phyloP scores from a whole-genome alignment of 2,329 filamentous ascomycete genomes.

The Fusarium poae region DNA sequence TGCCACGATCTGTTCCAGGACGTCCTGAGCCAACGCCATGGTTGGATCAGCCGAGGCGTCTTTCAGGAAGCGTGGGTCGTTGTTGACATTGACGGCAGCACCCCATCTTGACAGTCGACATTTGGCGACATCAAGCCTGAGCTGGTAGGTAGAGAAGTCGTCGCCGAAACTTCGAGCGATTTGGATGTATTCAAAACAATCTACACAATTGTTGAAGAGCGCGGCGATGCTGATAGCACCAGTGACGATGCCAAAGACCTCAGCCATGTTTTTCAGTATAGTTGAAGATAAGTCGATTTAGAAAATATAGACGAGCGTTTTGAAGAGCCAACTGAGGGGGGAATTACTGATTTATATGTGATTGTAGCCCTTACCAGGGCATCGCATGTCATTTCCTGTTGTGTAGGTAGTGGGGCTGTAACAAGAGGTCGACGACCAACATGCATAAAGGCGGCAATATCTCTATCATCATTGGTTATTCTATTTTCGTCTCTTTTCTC shows the following conservation, averaged over 20 bases:
- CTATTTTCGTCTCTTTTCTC: background rate
- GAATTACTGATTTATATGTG: too few relatives aligned
- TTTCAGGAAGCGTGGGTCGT: slow-evolving; percentile 43
- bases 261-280: background rate
- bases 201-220: slow-evolving; percentile 55
- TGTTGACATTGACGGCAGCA: slow-evolving; percentile 49
- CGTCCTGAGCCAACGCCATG: fast-evolving
- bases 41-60: background rate
- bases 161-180: slow-evolving; percentile 52
- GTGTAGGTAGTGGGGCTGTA: background rate
- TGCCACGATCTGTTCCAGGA: background rate
- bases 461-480: background rate
- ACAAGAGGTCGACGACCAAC: background rate
- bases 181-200: slow-evolving; percentile 58
- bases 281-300: background rate
- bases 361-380: too few relatives aligned
- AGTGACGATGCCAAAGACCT: slow-evolving; percentile 42
- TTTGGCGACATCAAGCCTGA: slow-evolving; percentile 52
- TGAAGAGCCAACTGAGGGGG: background rate
- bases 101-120: slow-evolving; percentile 54
- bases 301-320: background rate
- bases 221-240: slow-evolving; percentile 53
- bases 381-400: too few relatives aligned
- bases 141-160: slow-evolving; percentile 52
- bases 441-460: background rate